Percentiles rank a stretch among this genome's conserved stretches.
These are phyloP conservation scores for Aspergillus conjunctus DNA, from an alignment of 495 filamentous ascomycete species.

Conservation along the genomic window DNA sequence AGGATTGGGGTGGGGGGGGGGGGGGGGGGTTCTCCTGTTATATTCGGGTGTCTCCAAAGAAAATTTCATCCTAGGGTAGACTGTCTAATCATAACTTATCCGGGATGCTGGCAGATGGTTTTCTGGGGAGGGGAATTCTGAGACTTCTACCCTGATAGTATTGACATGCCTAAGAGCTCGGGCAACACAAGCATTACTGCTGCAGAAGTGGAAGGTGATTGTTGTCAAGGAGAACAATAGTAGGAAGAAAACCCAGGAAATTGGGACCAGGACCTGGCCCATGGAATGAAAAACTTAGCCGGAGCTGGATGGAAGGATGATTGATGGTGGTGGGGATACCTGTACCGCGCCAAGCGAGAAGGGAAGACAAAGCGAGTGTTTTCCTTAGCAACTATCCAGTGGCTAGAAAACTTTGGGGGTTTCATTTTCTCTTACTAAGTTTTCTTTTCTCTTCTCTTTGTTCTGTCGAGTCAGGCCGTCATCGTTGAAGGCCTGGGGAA, in stretches of 20 bases:
- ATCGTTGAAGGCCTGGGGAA: too few relatives aligned
- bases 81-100: too few relatives aligned
- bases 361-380: not conserved
- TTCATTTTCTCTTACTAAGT: not conserved
- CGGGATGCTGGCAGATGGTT: too few relatives aligned
- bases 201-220: not conserved
- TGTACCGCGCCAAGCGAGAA: slow-evolving; percentile 3
- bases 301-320: slow-evolving; percentile 3
- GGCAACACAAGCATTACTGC: not conserved
- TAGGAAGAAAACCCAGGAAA: slow-evolving; percentile 2
- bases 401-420: not conserved
- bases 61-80: not conserved
- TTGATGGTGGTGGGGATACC: slow-evolving; percentile 4
- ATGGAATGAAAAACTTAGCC: slow-evolving; percentile 5
- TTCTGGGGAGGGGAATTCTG: too few relatives aligned
- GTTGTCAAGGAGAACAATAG: slow-evolving; percentile 9
- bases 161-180: not conserved
- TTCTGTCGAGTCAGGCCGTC: too few relatives aligned
- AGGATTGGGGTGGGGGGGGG: not conserved
- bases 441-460: too few relatives aligned
- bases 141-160: too few relatives aligned
- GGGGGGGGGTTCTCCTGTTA: slow-evolving; percentile 2
- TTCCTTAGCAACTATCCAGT: not conserved
- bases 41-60: not conserved
- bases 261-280: slow-evolving; percentile 7